phyloP scores from a whole-genome alignment of 106 monocot species.

The Hemerocallis citrina region DNA sequence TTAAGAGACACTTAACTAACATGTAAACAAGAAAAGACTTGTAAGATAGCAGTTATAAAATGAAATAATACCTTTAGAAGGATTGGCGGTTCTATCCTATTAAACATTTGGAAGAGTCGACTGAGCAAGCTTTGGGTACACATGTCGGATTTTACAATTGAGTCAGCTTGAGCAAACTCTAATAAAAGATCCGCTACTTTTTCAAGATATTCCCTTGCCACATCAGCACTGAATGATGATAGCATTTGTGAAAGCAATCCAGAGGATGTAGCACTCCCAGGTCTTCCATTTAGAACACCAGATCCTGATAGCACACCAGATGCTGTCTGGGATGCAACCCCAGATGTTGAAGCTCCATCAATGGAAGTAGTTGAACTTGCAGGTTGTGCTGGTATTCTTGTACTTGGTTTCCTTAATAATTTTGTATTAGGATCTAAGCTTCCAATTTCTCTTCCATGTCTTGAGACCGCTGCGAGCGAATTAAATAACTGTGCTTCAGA shows the following conservation, averaged over 20 bases:
- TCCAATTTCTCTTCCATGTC: constrained; percentile 49
- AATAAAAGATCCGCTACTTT: constrained; percentile 40
- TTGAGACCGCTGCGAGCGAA: constrained; percentile 41
- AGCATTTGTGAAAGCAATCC: constrained; percentile 73
- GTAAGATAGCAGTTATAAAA: no score
- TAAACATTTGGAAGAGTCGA: constrained; percentile 76
- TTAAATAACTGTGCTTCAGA: no score
- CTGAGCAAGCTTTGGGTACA: constrained; percentile 63
- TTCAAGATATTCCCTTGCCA: constrained; percentile 69
- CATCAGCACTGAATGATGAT: constrained; percentile 54
- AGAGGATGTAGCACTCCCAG: constrained; percentile 70
- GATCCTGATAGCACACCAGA: constrained; percentile 67
- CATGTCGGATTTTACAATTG: constrained; percentile 60
- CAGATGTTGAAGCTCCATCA: constrained; percentile 52
- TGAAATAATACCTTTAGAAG: constrained; percentile 38
- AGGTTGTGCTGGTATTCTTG: constrained; percentile 23
- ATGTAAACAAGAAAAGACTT: constrained; percentile 1
- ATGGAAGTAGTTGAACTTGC: constrained; percentile 32
- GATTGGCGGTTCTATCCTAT: constrained; percentile 68
- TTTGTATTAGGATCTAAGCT: constrained; percentile 25
- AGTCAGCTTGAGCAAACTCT: constrained; percentile 54
- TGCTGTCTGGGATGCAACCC: no score
- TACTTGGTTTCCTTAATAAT: constrained; percentile 23
- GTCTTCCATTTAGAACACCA: constrained; percentile 65
- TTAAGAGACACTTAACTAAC: background rate